A percentile compares a stretch with the other conserved stretches of the same genome.
phyloP scores from a whole-genome alignment of 2,329 filamentous ascomycete species.

The Pseudocercospora ulei region DNA sequence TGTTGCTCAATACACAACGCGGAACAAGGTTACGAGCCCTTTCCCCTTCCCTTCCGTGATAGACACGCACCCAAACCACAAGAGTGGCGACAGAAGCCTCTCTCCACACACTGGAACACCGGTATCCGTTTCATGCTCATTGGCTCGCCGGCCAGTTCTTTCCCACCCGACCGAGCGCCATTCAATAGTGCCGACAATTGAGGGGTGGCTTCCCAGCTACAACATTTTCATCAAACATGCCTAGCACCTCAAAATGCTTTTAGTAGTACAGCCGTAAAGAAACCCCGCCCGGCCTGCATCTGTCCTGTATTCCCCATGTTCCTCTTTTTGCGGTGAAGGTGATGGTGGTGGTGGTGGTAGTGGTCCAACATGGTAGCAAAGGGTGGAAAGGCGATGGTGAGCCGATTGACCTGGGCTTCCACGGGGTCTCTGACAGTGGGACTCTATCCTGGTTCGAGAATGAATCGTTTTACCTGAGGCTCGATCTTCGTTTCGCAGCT shows the following conservation, averaged over 20 bases:
- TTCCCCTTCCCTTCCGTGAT: slow-evolving; percentile 11
- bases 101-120: slow-evolving; percentile 12
- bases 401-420: slow-evolving; percentile 6
- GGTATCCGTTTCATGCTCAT: slow-evolving; percentile 10
- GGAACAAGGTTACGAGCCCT: neutral
- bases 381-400: slow-evolving; percentile 7
- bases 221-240: slow-evolving; percentile 18
- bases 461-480: slow-evolving; percentile 19
- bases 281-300: slow-evolving; percentile 13
- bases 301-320: slow-evolving; percentile 16
- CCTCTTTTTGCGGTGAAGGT: slow-evolving; percentile 5
- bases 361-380: neutral
- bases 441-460: neutral
- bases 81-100: slow-evolving; percentile 17
- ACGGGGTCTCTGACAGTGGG: slow-evolving; percentile 2
- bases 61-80: slow-evolving; percentile 17
- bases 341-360: slow-evolving; percentile 6
- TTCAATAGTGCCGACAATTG: slow-evolving; percentile 3
- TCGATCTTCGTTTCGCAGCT: slow-evolving; percentile 44
- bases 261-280: slow-evolving; percentile 22
- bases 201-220: slow-evolving; percentile 12
- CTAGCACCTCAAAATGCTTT: slow-evolving; percentile 23
- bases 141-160: slow-evolving; percentile 21
- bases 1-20: neutral
- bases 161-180: slow-evolving; percentile 7